These are phyloP conservation scores for Cetraspora pellucida DNA, from an alignment of 192 early-diverging fungal species.

Conservation along the genomic window DNA sequence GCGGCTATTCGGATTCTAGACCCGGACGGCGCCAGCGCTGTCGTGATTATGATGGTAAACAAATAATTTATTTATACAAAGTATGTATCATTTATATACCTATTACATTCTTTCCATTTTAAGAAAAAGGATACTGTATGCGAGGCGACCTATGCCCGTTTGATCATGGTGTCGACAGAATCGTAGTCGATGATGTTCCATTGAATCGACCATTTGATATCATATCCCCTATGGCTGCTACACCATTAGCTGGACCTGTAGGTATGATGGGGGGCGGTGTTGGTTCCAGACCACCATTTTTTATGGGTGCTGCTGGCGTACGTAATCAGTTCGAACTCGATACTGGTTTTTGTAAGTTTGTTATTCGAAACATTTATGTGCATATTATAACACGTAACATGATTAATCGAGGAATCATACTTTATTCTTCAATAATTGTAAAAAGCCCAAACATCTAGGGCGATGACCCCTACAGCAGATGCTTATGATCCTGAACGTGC, in stretches of 20 bases:
- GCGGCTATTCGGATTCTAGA: slow-evolving; percentile 40
- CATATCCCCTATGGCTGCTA: slow-evolving; percentile 40
- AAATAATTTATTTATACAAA: not conserved
- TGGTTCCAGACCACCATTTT: slow-evolving; percentile 47
- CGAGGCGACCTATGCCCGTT: slow-evolving; percentile 80
- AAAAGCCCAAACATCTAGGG: slow-evolving; percentile 17
- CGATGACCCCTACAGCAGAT: slow-evolving; percentile 40
- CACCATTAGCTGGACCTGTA: slow-evolving; percentile 37
- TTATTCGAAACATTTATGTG: not conserved
- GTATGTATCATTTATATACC: not conserved
- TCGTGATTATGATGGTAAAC: slow-evolving; percentile 76
- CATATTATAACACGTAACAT: not conserved
- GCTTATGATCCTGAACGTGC: slow-evolving; percentile 58
- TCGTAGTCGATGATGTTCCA: slow-evolving; percentile 62
- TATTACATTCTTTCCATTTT: slow-evolving; percentile 17
- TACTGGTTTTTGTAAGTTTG: slow-evolving; percentile 21
- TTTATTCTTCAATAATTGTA: not conserved
- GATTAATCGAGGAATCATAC: not conserved
- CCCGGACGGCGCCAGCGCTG: slow-evolving; percentile 54
- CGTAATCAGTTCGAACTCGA: slow-evolving; percentile 33
- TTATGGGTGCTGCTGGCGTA: slow-evolving; percentile 39
- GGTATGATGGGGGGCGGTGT: slow-evolving; percentile 41
- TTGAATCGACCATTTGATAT: slow-evolving; percentile 47
- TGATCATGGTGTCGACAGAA: slow-evolving; percentile 73
- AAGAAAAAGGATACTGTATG: slow-evolving; percentile 79